These are phyloP conservation scores for Prunella vulgaris DNA, from an alignment of 257 asterid genomes.

Conservation along the genomic window DNA sequence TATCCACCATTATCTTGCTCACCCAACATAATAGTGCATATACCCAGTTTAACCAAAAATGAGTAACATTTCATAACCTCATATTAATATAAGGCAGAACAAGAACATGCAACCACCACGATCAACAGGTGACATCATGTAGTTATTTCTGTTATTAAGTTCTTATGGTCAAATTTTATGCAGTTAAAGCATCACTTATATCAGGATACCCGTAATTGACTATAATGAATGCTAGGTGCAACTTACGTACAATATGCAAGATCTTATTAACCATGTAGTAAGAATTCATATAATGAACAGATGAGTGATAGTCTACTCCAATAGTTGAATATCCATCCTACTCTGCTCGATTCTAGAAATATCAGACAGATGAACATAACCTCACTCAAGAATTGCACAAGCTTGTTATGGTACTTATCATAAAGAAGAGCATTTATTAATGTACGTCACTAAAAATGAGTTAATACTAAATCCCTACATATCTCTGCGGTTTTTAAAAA, in stretches of 20 bases:
- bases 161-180: background rate
- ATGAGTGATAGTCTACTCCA: background rate
- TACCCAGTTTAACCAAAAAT: background rate
- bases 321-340: background rate
- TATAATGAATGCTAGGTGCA: background rate
- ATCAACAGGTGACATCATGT: background rate
- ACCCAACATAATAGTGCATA: background rate
- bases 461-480: background rate
- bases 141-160: background rate
- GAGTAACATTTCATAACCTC: conserved; percentile 5
- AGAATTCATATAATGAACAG: background rate
- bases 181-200: background rate
- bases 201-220: background rate
- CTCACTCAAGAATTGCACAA: background rate
- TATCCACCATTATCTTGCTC: background rate
- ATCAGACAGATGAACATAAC: background rate
- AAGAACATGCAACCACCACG: background rate
- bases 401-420: background rate
- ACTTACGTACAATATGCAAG: background rate
- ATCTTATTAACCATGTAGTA: background rate
- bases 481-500: conserved; percentile 1
- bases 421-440: background rate
- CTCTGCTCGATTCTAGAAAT: background rate
- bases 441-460: background rate
- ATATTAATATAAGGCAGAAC: conserved; percentile 4